These are phyloP conservation scores for Geranium brycei DNA, from an alignment of 345 rosid species.

Conservation along the genomic window DNA sequence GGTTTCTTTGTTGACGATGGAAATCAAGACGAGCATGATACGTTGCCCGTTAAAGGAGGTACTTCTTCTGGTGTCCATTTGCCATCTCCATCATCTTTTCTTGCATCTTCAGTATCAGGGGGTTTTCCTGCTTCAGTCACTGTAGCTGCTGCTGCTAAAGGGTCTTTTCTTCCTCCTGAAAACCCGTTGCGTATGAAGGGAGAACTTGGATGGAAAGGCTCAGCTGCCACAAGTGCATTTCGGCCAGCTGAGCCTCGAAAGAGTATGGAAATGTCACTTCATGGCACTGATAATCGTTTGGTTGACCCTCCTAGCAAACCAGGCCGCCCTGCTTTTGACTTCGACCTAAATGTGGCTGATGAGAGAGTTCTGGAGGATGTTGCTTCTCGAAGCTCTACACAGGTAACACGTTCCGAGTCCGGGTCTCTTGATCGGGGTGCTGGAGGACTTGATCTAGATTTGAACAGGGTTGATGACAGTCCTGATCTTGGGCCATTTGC, in stretches of 20 bases:
- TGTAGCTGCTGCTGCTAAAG: conserved; percentile 80
- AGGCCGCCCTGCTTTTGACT: conserved; percentile 40
- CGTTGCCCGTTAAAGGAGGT: conserved; percentile 21
- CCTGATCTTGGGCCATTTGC: conserved; percentile 29
- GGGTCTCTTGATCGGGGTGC: conserved; percentile 21
- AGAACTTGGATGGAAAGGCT: conserved; percentile 88
- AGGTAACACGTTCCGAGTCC: conserved; percentile 20
- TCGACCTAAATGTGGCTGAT: conserved; percentile 79
- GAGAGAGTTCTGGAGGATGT: conserved; percentile 71
- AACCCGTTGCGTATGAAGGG: conserved; percentile 54
- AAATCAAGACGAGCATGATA: conserved; percentile 26
- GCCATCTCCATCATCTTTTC: conserved; percentile 24
- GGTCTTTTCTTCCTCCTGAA: conserved; percentile 71
- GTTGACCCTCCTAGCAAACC: conserved; percentile 36
- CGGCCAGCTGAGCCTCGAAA: conserved; percentile 91
- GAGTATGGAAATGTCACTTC: conserved; percentile 26
- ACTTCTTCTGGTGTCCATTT: conserved; percentile 27
- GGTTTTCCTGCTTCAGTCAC: conserved; percentile 56
- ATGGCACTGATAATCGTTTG: conserved; percentile 10
- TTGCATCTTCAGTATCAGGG: conserved; percentile 34
- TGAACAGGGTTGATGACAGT: conserved; percentile 60
- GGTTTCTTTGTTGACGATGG: conserved; percentile 54
- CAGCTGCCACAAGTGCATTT: conserved; percentile 97
- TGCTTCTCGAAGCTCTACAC: conserved; percentile 28
- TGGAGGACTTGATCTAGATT: conserved; percentile 76